Evolutionary conservation across 345 rosid genomes (phyloP).

Genomic region (Ceriops decandra): DNA sequence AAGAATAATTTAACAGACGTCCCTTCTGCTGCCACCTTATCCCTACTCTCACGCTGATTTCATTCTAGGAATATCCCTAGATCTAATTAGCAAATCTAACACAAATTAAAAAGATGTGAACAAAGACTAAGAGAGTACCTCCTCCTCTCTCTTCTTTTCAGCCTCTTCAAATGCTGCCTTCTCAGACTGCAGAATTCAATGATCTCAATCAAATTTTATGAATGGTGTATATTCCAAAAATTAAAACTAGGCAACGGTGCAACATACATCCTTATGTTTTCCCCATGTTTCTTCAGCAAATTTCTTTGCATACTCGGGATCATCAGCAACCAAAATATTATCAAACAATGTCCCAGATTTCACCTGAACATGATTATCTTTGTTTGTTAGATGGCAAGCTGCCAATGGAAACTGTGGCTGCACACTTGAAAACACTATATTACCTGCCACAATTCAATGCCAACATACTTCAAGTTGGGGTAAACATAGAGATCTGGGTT

Average conservation of each 20-base stretch:
- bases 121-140: constrained; percentile 40
- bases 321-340: constrained; percentile 77
- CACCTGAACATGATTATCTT: constrained; percentile 41
- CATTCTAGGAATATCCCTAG: too few relatives aligned
- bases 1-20: too few relatives aligned
- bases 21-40: too few relatives aligned
- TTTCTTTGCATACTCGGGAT: constrained; percentile 77
- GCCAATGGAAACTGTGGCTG: neutral
- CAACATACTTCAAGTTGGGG: constrained; percentile 91
- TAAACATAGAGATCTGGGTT: constrained; percentile 82
- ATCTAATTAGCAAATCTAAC: neutral
- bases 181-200: constrained; percentile 62
- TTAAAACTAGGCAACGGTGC: neutral
- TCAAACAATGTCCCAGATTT: constrained; percentile 95
- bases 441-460: constrained; percentile 99
- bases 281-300: constrained; percentile 96
- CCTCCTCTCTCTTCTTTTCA: constrained; percentile 77
- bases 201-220: constrained; percentile 16
- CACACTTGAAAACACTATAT: neutral
- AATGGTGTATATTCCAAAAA: neutral
- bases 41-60: neutral
- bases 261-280: constrained; percentile 81
- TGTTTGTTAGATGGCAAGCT: neutral
- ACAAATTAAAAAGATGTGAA: neutral
- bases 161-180: constrained; percentile 94